Evolutionary conservation across 331 rosid genomes (phyloP).

Genomic region (Malus hybrid): DNA sequence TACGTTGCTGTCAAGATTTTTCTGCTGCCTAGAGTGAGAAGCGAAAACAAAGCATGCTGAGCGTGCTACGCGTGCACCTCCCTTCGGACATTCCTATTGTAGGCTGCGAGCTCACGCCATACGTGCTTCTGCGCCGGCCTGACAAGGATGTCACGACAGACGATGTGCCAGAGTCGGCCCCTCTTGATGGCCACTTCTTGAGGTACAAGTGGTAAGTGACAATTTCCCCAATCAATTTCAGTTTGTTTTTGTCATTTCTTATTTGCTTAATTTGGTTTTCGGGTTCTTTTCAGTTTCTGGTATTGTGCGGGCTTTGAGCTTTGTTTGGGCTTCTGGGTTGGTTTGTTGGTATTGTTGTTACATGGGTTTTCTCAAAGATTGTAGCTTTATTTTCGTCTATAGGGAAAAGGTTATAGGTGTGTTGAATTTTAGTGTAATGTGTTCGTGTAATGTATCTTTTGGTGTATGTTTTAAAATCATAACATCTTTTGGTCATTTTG

Average conservation of each 20-base stretch:
- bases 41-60: constrained; percentile 74
- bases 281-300: background rate
- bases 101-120: constrained; percentile 99
- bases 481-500: background rate
- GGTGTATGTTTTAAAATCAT: background rate
- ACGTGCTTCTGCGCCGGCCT: constrained; percentile 86
- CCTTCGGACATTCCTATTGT: constrained; percentile 99
- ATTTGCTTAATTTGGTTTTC: background rate
- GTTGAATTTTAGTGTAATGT: background rate
- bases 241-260: background rate
- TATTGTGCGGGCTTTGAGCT: background rate
- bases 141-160: constrained; percentile 63
- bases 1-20: constrained; percentile 32
- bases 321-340: background rate
- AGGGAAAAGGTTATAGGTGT: background rate
- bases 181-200: constrained; percentile 77
- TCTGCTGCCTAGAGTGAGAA: constrained; percentile 31
- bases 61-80: constrained; percentile 94
- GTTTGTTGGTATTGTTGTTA: background rate
- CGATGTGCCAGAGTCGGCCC: constrained; percentile 67
- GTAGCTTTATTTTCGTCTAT: background rate
- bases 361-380: background rate
- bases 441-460: background rate
- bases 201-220: constrained; percentile 84
- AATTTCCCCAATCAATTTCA: background rate